Base-by-base conservation (phyloP, 192 early-diverging fungal genomes). In the Mortierella alpina region DNA sequence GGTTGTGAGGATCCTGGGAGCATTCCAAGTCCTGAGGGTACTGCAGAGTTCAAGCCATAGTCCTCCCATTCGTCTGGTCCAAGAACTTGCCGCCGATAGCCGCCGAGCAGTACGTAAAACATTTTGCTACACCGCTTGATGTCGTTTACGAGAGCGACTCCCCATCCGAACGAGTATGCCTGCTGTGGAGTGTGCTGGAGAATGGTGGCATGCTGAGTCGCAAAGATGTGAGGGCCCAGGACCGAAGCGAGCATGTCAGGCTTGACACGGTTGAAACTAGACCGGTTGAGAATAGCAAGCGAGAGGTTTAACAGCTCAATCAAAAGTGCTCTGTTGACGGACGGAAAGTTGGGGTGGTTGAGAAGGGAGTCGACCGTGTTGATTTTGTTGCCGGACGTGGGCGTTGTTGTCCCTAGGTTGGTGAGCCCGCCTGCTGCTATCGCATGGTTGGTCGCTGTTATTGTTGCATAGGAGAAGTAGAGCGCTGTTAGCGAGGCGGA, bases 61-160 rank as follows among this genome's bases (percentile, higher is more conserved):
- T 78, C 75, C 11, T 80, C 76, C 76, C 76, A 80, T 2, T 80
- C 76, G 1, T 72, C 70, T 7, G 69, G 44, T 20, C 76, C 76
- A 5, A 80, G 42, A 13, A 80, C 51, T 48, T 80, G 65, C 6
- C 76, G 62, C 13, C 70, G 63, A 52, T 80, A 80, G 15, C 76
- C 76, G 42, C 76, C 76, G 50, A 80, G 39, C 4, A 80, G 53
- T 12, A 80, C 76, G 31, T 80, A 80, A 52, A 80, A 80, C 76
- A 80, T 80, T 58, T 80, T 80, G 1, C 69, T 72, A 53, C 76
- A 80, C 0, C 76, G 68, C 63, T 80, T 80, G 23, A 80, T 80
- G 10, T 80, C 76, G 40, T 80, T 80, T 7, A 72, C 65, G 20
- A 80, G 70, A 0, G 76, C 68, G 13, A 80, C 46, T 39, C 76